Evolutionary conservation across 495 filamentous ascomycete genomes (phyloP).

Genomic region (Bryoglossum gracile): DNA sequence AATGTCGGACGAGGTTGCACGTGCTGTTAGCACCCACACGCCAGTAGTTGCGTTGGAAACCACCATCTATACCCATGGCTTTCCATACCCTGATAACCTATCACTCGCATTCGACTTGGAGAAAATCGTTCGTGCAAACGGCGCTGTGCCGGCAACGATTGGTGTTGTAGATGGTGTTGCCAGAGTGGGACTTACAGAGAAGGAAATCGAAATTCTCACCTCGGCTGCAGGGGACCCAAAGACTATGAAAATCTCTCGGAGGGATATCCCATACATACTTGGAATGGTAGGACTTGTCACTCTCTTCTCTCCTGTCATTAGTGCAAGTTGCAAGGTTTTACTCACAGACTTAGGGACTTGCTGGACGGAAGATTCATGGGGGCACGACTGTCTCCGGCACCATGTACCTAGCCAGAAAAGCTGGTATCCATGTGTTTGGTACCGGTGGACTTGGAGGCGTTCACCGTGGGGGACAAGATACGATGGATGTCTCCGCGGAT

Average conservation of each 20-base stretch:
- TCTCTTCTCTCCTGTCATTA: background rate
- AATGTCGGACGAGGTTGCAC: conserved; percentile 74
- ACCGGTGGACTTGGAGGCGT: conserved; percentile 84
- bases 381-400: conserved; percentile 92
- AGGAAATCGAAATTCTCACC: conserved; percentile 65
- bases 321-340: background rate
- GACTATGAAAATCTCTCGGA: conserved; percentile 73
- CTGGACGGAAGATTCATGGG: conserved; percentile 63
- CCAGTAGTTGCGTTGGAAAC: conserved; percentile 91
- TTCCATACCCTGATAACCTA: conserved; percentile 75
- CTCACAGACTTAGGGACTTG: conserved; percentile 41
- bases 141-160: conserved; percentile 87
- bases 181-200: conserved; percentile 62
- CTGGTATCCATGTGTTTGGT: conserved; percentile 88
- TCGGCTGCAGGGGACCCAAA: conserved; percentile 53
- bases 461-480: conserved; percentile 78
- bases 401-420: conserved; percentile 79
- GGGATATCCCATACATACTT: conserved; percentile 75
- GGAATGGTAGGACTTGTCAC: conserved; percentile 53
- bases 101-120: conserved; percentile 65
- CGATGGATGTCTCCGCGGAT: conserved; percentile 92
- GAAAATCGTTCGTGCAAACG: conserved; percentile 65
- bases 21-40: conserved; percentile 60
- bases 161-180: conserved; percentile 78
- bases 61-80: conserved; percentile 71